Evolutionary conservation across 805 yeast species (phyloP), one percentile per base, ranked within the genome.

Genomic region (Cyberlindnera samutprakarnensis): DNA sequence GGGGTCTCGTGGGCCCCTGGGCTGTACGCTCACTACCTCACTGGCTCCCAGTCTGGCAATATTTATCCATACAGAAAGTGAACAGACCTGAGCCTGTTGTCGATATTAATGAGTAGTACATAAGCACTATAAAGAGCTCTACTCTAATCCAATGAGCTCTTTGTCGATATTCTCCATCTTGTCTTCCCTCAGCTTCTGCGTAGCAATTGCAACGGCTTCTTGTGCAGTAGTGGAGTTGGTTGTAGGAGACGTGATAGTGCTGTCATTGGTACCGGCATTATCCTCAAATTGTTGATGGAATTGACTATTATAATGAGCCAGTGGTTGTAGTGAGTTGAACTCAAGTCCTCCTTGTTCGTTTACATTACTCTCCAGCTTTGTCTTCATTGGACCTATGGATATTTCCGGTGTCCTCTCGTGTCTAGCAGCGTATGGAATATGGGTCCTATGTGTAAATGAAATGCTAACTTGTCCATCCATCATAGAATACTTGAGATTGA

Each of bases 361-460:
- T n/a, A n/a, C n/a, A n/a, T n/a, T n/a, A n/a, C 13, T 23, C 11
- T 15, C 12, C 11, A 7, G 6, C 21, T 19, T 10, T 19, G 7
- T 19, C 21, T 19, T 10, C 21, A 19, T 19, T 10, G 21, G 7
- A 7, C 21, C 21, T 10, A 19, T 19, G 10, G 10, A 8, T 10
- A 19, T 19, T 10, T 19, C 21, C 21, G 21, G 10, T 19, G n/a
- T n/a, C n/a, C n/a, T n/a, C n/a, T n/a, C n/a, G n/a, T n/a, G n/a
- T n/a, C n/a, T n/a, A n/a, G n/a, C n/a, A n/a, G n/a, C n/a, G 54
- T 27, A 47, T 41, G 69, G 68, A 10, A 40, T 45, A 39, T 66
- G 71, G 25, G 58, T 57, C 38, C 56, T 62, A 42, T 66, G 71
- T 32, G 52, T 58, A 42, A 51, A 65, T 21, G 54, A 43, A 3